Evolutionary conservation across 129 eudicot genomes (phyloP).

Genomic region (Flaveria brownii): DNA sequence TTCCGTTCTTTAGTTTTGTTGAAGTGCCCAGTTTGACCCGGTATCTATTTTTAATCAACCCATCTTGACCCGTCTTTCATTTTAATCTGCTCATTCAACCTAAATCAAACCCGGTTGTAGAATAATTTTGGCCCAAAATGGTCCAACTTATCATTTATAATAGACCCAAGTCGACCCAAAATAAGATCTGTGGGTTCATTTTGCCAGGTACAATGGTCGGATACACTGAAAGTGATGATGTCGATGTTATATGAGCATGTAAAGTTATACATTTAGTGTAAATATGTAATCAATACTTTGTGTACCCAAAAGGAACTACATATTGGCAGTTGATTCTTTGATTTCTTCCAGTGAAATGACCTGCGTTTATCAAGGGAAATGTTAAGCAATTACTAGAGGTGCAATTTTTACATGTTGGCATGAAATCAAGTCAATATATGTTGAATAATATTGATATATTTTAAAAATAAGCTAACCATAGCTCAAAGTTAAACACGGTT

Average conservation of each 20-base stretch:
- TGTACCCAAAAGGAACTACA: conserved; percentile 42
- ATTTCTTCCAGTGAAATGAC: conserved; percentile 69
- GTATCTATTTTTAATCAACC: no score
- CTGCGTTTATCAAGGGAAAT: conserved; percentile 42
- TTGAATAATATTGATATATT: background rate
- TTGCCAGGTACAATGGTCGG: no score
- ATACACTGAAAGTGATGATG: background rate
- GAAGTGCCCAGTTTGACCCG: no score
- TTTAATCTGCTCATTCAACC: no score
- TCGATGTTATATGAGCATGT: conserved; percentile 1
- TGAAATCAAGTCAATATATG: background rate
- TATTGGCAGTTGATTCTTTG: conserved; percentile 69
- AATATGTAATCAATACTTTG: background rate
- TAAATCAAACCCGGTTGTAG: no score
- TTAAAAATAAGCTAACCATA: background rate
- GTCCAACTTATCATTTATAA: no score
- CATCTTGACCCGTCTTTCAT: no score
- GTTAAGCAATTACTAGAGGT: background rate
- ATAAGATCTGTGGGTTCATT: no score
- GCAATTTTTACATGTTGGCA: background rate
- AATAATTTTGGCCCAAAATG: no score
- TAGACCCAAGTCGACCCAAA: no score
- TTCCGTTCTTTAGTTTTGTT: no score
- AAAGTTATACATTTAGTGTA: conserved; percentile 1
- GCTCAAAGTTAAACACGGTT: no score